Evolutionary conservation across 192 early-diverging fungal genomes (phyloP), one percentile per base, ranked within the genome.

Genomic region (Entomortierella beljakovae): DNA sequence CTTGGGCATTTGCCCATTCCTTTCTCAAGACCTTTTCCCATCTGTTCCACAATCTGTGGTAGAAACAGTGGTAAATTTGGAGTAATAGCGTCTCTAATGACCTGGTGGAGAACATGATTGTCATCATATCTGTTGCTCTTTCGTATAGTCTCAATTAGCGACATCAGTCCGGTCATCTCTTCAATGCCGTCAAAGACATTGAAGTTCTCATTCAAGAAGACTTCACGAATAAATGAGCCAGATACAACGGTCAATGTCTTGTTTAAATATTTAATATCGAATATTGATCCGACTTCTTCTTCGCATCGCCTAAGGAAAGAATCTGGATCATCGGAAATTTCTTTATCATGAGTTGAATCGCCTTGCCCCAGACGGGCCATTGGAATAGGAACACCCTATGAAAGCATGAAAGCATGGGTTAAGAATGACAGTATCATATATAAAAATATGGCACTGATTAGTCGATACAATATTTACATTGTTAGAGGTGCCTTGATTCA

Each of bases 61-160:
- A 61, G 66, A 56, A 55, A 79, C 43, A 32, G 18, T 8, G 57
- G 67, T n/a, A 81, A 48, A 42, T 79, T 73, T 1, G 79, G 80
- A 1, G 57, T 70, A 32, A 85, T 23, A 13, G 64, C 23, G 8
- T 82, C 73, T 10, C 71, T 28, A 9, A 85, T 49, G 8, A 82
- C 10, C 50, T 57, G 57, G 33, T 75, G 73, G 29, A 67, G 43
- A 5, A 31, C 34, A 3, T 32, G 54, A n/a, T 34, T 60, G 37
- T 67, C 66, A 20, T 38, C 10, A 1, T 68, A 56, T 2, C 23
- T 37, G 31, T 69, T 66, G 2, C 67, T 70, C 33, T 79, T 79
- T 32, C 35, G 43, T 23, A 79, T 20, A 15, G 38, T 55, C 0
- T 37, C 11, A 28, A 69, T 33, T 25, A 52, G 70, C 1, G 49